A percentile compares a stretch with the other conserved stretches of the same genome.
phyloP scores from a whole-genome alignment of 768 basidiomycete genomes.

The Podaxis carcinomalis region DNA sequence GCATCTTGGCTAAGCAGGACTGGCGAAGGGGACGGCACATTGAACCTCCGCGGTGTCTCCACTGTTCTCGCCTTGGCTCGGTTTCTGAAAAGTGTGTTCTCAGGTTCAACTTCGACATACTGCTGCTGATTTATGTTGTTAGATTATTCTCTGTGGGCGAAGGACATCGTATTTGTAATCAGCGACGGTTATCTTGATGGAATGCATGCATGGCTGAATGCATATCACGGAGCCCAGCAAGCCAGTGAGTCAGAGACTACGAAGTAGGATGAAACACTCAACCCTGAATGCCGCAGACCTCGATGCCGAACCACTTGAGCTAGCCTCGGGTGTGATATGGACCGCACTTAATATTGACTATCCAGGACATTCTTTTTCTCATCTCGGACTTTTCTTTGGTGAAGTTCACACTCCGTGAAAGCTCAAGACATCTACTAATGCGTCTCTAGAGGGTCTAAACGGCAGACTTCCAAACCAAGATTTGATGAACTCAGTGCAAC shows the following conservation, averaged over 20 bases:
- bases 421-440: constrained; percentile 4
- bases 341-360: constrained; percentile 93
- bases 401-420: constrained; percentile 18
- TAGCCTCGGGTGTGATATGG: constrained; percentile 90
- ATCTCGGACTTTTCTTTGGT: constrained; percentile 96
- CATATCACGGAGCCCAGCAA: constrained; percentile 71
- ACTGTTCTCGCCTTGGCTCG: constrained; percentile 80
- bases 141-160: constrained; percentile 93
- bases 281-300: constrained; percentile 45
- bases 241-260: constrained; percentile 41
- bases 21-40: constrained; percentile 49
- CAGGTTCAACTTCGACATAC: neutral
- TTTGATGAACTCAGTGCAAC: constrained; percentile 74
- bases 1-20: constrained; percentile 83
- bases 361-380: constrained; percentile 94
- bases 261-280: neutral
- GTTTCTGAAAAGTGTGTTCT: constrained; percentile 70
- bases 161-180: constrained; percentile 87
- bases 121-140: neutral
- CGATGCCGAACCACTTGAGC: constrained; percentile 51
- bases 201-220: constrained; percentile 86
- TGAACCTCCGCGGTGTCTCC: constrained; percentile 85
- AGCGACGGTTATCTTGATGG: constrained; percentile 89
- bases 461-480: constrained; percentile 97
- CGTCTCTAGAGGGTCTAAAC: constrained; percentile 79